Evolutionary conservation across 768 basidiomycete species (phyloP).

Genomic region (Scleroderma bovista): DNA sequence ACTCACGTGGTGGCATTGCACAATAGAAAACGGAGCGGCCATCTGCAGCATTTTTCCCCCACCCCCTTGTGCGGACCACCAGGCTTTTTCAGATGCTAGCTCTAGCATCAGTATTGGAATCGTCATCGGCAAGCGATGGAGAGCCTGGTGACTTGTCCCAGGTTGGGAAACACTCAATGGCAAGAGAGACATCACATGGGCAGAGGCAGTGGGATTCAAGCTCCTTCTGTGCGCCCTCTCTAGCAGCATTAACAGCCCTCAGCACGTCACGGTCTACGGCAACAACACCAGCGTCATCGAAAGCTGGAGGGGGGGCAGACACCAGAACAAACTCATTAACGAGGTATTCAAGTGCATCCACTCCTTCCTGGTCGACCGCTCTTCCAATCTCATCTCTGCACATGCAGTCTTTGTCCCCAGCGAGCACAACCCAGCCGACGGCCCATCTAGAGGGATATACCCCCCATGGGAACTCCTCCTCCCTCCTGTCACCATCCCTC

Average conservation of each 20-base stretch:
- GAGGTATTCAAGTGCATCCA: slow-evolving; percentile 7
- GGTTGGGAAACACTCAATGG: neutral
- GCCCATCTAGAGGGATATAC: slow-evolving; percentile 11
- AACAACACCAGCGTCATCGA: slow-evolving; percentile 12
- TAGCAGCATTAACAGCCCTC: neutral
- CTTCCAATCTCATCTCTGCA: neutral
- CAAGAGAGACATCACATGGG: slow-evolving; percentile 11
- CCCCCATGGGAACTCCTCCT: slow-evolving; percentile 1
- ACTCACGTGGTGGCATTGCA: neutral
- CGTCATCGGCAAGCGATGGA: slow-evolving; percentile 1
- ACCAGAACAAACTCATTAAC: slow-evolving; percentile 7
- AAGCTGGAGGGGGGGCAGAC: slow-evolving; percentile 5
- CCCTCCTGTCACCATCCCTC: slow-evolving; percentile 6
- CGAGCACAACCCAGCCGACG: slow-evolving; percentile 15
- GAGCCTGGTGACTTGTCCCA: slow-evolving; percentile 11
- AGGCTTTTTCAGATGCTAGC: slow-evolving; percentile 3
- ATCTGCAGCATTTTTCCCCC: neutral
- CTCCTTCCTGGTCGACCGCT: neutral
- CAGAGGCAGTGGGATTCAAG: slow-evolving; percentile 14
- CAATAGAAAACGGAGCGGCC: no score
- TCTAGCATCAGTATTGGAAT: slow-evolving; percentile 9
- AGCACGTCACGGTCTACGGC: slow-evolving; percentile 4
- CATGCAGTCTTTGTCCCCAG: slow-evolving; percentile 10
- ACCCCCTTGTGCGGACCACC: slow-evolving; percentile 4
- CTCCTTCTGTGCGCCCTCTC: slow-evolving; percentile 2